Conservation (phyloP, 768 basidiomycete species). For the Trametes maxima region DNA sequence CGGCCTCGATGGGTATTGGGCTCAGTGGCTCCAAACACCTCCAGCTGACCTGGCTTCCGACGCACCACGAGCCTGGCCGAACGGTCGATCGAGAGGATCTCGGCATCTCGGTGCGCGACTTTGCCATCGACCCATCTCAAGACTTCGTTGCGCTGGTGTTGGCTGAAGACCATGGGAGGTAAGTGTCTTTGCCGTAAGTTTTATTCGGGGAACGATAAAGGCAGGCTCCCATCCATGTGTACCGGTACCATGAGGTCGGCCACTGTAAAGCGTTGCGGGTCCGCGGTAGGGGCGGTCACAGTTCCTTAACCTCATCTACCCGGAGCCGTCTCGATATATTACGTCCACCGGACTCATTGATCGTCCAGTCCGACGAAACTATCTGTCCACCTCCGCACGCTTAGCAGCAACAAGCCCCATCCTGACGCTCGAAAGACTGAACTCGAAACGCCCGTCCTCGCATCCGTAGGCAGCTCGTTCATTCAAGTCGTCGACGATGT, state of each 20-base stretch:
- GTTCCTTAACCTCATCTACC: too few species aligned
- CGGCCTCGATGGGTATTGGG: conserved; percentile 37
- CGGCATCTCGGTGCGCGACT: conserved; percentile 50
- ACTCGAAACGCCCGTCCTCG: conserved; percentile 31
- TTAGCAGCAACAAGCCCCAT: conserved; percentile 42
- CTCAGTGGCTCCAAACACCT: conserved; percentile 25
- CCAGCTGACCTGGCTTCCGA: conserved; percentile 33
- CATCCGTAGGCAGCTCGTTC: conserved; percentile 35
- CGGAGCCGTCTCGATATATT: too few species aligned
- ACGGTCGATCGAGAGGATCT: conserved; percentile 38
- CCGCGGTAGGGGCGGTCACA: too few species aligned
- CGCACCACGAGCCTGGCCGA: conserved; percentile 9
- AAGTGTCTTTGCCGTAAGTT: neutral
- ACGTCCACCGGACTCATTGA: neutral
- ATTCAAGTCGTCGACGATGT: conserved; percentile 59
- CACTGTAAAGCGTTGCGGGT: too few species aligned
- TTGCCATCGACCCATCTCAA: conserved; percentile 68
- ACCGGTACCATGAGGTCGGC: too few species aligned
- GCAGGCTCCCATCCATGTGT: too few species aligned
- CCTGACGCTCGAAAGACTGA: conserved; percentile 40
- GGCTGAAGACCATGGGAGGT: conserved; percentile 19
- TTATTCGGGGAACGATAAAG: neutral
- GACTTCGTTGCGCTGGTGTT: conserved; percentile 54
- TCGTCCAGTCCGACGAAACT: conserved; percentile 17
- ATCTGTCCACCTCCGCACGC: conserved; percentile 47